These are phyloP conservation scores for Magnaporthales sp. DNA, from an alignment of 2,329 filamentous ascomycete genomes.

Conservation along the genomic window DNA sequence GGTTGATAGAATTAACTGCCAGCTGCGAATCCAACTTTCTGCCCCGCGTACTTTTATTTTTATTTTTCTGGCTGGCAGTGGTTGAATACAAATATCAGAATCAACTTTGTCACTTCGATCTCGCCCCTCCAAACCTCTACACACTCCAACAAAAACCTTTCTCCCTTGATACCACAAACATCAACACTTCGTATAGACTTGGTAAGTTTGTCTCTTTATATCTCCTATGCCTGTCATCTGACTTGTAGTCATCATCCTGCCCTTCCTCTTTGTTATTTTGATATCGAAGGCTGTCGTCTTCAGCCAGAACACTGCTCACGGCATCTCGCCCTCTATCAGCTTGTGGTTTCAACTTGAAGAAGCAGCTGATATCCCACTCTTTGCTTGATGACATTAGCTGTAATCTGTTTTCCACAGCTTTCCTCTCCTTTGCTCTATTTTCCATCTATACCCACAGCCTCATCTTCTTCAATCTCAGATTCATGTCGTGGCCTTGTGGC, in stretches of 20 bases:
- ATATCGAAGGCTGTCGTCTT: not conserved
- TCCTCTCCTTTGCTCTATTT: too few relatives aligned
- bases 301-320: not conserved
- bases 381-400: too few relatives aligned
- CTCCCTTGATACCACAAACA: not conserved
- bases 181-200: not conserved
- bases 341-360: not conserved
- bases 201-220: not conserved
- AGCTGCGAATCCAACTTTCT: too few relatives aligned
- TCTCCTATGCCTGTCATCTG: not conserved
- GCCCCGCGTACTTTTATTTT: not conserved
- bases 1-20: too few relatives aligned
- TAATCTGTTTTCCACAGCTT: too few relatives aligned
- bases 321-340: not conserved
- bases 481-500: too few relatives aligned
- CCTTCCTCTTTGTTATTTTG: too few relatives aligned
- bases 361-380: too few relatives aligned
- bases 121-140: not conserved
- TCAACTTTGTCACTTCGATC: not conserved
- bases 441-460: not conserved
- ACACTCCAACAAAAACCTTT: not conserved
- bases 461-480: not conserved
- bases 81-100: not conserved
- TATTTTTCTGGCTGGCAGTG: not conserved
- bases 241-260: not conserved